Conservation (phyloP, 805 yeast species). For the Millerago galiae region DNA sequence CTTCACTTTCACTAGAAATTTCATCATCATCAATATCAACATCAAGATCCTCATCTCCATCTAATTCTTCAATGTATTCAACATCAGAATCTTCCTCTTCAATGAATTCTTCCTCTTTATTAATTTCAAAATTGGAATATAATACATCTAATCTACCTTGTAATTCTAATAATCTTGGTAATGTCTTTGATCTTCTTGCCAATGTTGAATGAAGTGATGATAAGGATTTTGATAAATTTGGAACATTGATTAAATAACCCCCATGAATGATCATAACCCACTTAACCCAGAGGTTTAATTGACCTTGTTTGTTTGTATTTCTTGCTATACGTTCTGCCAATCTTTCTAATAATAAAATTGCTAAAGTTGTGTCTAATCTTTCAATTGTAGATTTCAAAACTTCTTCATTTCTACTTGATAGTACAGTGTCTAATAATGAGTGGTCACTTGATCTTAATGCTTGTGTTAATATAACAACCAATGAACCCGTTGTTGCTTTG, state of each 20-base stretch:
- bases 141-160: slow-evolving; percentile 78
- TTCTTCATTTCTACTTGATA: slow-evolving; percentile 45
- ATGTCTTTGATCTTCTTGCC: slow-evolving; percentile 53
- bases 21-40: slow-evolving; percentile 15
- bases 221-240: slow-evolving; percentile 48
- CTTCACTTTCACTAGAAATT: neutral
- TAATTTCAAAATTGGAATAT: slow-evolving; percentile 55
- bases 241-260: slow-evolving; percentile 43
- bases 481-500: slow-evolving; percentile 63
- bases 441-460: slow-evolving; percentile 85
- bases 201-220: slow-evolving; percentile 62
- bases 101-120: slow-evolving; percentile 52
- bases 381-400: slow-evolving; percentile 50
- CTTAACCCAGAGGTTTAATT: slow-evolving; percentile 69
- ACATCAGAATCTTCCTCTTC: slow-evolving; percentile 32
- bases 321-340: slow-evolving; percentile 56
- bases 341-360: slow-evolving; percentile 50
- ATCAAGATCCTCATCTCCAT: slow-evolving; percentile 31
- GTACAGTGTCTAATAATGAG: slow-evolving; percentile 76
- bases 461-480: slow-evolving; percentile 80
- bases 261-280: slow-evolving; percentile 85
- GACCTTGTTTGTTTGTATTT: slow-evolving; percentile 46
- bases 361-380: slow-evolving; percentile 47
- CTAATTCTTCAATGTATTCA: slow-evolving; percentile 67
- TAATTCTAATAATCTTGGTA: slow-evolving; percentile 69